phyloP scores from a whole-genome alignment of 768 basidiomycete genomes.

The Arthromyces matolae region DNA sequence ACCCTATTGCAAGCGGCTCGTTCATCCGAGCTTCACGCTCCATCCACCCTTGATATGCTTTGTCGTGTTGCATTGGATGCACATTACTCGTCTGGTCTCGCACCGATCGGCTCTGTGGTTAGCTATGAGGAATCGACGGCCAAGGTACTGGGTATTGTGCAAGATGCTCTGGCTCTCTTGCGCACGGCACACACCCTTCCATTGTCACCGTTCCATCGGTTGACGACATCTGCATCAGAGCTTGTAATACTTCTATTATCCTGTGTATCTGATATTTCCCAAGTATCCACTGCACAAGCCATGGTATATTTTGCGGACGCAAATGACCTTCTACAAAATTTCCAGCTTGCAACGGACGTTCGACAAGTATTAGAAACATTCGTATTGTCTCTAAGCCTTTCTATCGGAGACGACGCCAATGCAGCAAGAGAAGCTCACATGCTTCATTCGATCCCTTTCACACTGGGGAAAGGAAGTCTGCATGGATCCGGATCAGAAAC shows the following conservation, averaged over 20 bases:
- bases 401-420: slow-evolving; percentile 68
- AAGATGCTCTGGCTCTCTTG: slow-evolving; percentile 59
- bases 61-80: slow-evolving; percentile 62
- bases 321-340: slow-evolving; percentile 49
- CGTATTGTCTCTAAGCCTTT: slow-evolving; percentile 51
- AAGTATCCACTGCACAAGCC: slow-evolving; percentile 59
- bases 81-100: slow-evolving; percentile 55
- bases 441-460: slow-evolving; percentile 59
- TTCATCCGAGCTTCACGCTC: slow-evolving; percentile 59
- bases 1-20: slow-evolving; percentile 66
- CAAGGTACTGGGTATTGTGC: slow-evolving; percentile 48
- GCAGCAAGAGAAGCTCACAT: slow-evolving; percentile 67
- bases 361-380: slow-evolving; percentile 60
- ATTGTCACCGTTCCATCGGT: slow-evolving; percentile 54
- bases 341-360: slow-evolving; percentile 48
- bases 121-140: slow-evolving; percentile 46
- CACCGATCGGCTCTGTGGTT: slow-evolving; percentile 53
- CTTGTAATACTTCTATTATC: slow-evolving; percentile 60
- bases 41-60: slow-evolving; percentile 66
- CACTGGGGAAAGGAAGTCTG: slow-evolving; percentile 54
- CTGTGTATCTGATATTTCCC: slow-evolving; percentile 57
- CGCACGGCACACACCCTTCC: slow-evolving; percentile 52
- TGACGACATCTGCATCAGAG: slow-evolving; percentile 58
- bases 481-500: slow-evolving; percentile 57
- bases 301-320: slow-evolving; percentile 46